phyloP scores from a whole-genome alignment of 2,329 filamentous ascomycete species.

The Fusarium pseudoanthophilum region DNA sequence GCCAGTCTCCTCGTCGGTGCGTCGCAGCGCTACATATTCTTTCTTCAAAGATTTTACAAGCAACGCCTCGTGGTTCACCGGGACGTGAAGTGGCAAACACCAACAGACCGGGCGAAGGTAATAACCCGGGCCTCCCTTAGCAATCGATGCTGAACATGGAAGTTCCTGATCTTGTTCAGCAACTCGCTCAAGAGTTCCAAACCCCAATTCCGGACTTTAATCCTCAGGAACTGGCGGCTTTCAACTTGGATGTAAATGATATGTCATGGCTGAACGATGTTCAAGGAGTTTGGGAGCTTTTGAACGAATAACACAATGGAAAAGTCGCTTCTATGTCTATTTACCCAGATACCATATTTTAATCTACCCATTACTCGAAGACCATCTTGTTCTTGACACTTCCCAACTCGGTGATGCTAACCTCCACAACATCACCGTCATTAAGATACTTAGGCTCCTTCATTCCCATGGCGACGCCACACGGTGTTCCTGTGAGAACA shows the following conservation, averaged over 20 bases:
- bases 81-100: background rate
- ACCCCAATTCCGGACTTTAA: conserved; percentile 36
- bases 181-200: conserved; percentile 38
- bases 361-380: conserved; percentile 42
- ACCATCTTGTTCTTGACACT: conserved; percentile 53
- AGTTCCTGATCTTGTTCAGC: conserved; percentile 25
- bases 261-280: conserved; percentile 51
- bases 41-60: conserved; percentile 48
- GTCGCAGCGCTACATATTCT: conserved; percentile 50
- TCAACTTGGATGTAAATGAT: conserved; percentile 48
- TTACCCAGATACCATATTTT: background rate
- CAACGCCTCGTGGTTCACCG: background rate
- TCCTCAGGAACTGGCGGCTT: conserved; percentile 41
- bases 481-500: conserved; percentile 60
- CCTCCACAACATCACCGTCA: conserved; percentile 56
- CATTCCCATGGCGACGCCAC: conserved; percentile 60
- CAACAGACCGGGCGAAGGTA: background rate
- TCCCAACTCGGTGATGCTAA: conserved; percentile 53
- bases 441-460: conserved; percentile 56
- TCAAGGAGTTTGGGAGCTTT: conserved; percentile 46
- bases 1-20: conserved; percentile 48
- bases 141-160: background rate
- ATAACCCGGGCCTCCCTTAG: background rate
- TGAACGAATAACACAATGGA: conserved; percentile 35
- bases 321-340: background rate